Evolutionary conservation across 129 eudicot species (phyloP), one percentile per base, ranked within the genome.

Genomic region (Heracleum sosnowskyi): DNA sequence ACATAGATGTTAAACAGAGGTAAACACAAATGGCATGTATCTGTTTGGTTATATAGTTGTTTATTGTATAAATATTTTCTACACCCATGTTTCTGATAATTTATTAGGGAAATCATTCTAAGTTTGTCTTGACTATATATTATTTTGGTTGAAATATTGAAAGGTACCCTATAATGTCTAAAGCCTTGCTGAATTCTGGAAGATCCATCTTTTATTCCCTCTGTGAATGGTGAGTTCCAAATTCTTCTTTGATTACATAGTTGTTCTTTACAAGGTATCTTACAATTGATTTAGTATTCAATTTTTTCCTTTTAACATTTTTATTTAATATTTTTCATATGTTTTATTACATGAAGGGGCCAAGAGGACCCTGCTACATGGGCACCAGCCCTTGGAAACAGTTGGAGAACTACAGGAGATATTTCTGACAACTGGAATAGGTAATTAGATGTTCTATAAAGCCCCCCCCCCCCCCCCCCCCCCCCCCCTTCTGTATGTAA

Each of bases 331-430:
- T 51, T 5, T 49, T 18, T 51, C 11, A 6, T 51, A 5, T 51
- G 68, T 60, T 26, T 60, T 0, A 60, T 60, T 9, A 7, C 11
- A 31, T 28, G 22, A 66, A 95, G 98, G 98, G 98, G 98, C 35
- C 81, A 85, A 76, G 91, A 91, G 44, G 92, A 91, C 81, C 98
- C 98, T 60, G 98, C 98, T 69, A 91, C 97, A 17, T 95, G 98
- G 98, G 98, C 96, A 39, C 34, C 79, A 53, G 55, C 41, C 17
- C 46, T 90, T 44, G 97, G 95, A 80, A 95, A 95, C 82, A 95
- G 98, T 81, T 95, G 98, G 98, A 91, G 98, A 85, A 95, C 98
- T 20, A 95, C 98, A 7, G 98, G 94, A 47, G 98, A 95, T 77
- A 91, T 95, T 63, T 57, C 83, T 24, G 98, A 95, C 70, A 75